These are phyloP conservation scores for Cercophora newfieldiana DNA, from an alignment of 495 filamentous ascomycete species.

Conservation along the genomic window DNA sequence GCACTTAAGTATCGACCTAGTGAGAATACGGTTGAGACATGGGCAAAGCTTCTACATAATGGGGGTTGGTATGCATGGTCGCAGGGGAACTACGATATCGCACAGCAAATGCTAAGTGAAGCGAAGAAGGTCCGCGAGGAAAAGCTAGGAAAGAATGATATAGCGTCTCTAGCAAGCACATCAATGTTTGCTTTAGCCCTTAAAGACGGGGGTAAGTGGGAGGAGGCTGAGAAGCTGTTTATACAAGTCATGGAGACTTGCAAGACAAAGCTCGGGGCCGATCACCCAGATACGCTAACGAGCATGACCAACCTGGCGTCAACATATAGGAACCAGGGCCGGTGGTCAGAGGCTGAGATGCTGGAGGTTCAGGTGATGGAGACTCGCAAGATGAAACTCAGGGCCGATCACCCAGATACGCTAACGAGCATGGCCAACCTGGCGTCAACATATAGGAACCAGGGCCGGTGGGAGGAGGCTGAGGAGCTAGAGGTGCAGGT, in stretches of 20 bases:
- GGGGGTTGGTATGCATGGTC: constrained; percentile 26
- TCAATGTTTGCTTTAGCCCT: constrained; percentile 13
- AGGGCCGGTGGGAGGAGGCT: too few species aligned
- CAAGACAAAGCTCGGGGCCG: too few species aligned
- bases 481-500: too few species aligned
- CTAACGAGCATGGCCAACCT: constrained; percentile 24
- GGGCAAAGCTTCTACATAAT: constrained; percentile 25
- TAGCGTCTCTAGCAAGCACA: constrained; percentile 8
- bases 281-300: too few species aligned
- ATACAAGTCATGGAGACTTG: too few species aligned
- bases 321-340: too few species aligned
- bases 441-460: constrained; percentile 8
- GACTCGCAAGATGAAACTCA: constrained; percentile 15
- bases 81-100: constrained; percentile 24
- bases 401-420: constrained; percentile 18
- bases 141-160: constrained; percentile 11
- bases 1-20: constrained; percentile 18
- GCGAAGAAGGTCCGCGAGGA: constrained; percentile 12
- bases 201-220: not conserved
- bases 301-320: too few species aligned
- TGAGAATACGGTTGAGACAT: constrained; percentile 13
- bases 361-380: too few species aligned
- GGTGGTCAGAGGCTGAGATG: too few species aligned
- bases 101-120: constrained; percentile 17
- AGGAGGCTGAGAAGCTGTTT: too few species aligned